Evolutionary conservation across 768 basidiomycete species (phyloP).

Genomic region (Pholiota molesta): DNA sequence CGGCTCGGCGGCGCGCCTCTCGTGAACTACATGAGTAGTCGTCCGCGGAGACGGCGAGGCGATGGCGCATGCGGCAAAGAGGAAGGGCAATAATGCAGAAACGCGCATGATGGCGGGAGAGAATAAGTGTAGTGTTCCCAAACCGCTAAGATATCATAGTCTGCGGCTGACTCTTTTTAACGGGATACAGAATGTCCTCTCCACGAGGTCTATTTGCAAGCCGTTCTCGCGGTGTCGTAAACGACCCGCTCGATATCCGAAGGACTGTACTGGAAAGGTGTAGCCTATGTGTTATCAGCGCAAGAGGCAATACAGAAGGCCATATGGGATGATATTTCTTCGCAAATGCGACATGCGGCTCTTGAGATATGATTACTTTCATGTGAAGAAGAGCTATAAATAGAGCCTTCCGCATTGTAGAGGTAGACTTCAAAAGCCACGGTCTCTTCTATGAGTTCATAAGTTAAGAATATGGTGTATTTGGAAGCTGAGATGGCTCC

Average conservation of each 20-base stretch:
- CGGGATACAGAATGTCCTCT: neutral
- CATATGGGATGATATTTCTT: neutral
- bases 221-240: neutral
- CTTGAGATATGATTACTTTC: conserved; percentile 2
- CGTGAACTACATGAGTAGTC: conserved; percentile 30
- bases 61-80: conserved; percentile 10
- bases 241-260: neutral
- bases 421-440: neutral
- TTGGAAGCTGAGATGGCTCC: neutral
- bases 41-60: conserved; percentile 19
- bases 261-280: neutral
- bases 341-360: conserved; percentile 2
- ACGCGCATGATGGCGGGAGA: conserved; percentile 8
- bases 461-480: neutral
- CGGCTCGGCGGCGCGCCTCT: conserved; percentile 30
- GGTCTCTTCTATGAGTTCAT: neutral
- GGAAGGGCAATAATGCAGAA: conserved; percentile 5
- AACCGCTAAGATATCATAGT: neutral
- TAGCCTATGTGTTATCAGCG: neutral
- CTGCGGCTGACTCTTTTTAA: conserved; percentile 6
- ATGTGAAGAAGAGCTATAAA: conserved; percentile 12
- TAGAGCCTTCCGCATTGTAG: conserved; percentile 5
- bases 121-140: neutral
- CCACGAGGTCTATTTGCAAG: conserved; percentile 5
- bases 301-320: neutral